phyloP scores from a whole-genome alignment of 208 protist genomes.

The Porcisia hertigi region DNA sequence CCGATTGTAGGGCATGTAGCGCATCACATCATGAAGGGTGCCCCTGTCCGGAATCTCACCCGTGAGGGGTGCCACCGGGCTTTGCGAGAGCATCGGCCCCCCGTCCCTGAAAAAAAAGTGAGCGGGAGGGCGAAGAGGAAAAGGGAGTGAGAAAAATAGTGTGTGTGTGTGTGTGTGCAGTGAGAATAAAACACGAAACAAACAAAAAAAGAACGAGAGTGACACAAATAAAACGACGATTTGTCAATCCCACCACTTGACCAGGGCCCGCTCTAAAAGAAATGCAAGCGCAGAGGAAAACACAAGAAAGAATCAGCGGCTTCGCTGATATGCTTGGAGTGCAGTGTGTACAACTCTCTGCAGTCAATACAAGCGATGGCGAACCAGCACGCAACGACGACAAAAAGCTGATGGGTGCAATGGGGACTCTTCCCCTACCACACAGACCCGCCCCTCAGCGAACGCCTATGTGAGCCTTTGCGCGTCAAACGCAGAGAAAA shows the following conservation, averaged over 20 bases:
- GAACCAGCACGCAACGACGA: not conserved
- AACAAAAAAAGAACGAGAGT: no score
- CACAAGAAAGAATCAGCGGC: no score
- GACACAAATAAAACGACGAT: no score
- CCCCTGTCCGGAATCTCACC: conserved; percentile 61
- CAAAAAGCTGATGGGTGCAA: not conserved
- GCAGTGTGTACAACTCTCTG: not conserved
- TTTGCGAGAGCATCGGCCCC: conserved; percentile 44
- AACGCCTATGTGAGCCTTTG: not conserved
- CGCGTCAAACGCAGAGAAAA: not conserved
- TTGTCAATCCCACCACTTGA: no score
- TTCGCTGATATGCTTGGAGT: no score
- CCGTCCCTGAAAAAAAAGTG: not conserved
- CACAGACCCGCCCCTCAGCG: not conserved
- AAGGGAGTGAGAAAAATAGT: not conserved
- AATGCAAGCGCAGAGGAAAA: no score
- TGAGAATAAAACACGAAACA: no score
- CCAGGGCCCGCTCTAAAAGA: no score
- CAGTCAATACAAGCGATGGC: not conserved
- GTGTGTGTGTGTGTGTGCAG: not conserved
- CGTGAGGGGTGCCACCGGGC: conserved; percentile 46
- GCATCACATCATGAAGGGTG: conserved; percentile 71
- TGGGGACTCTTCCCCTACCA: not conserved
- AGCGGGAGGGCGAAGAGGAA: not conserved
- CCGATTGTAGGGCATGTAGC: conserved; percentile 85